Conservation (phyloP, 306 rosid genomes). For the Cucurbita maxima region DNA sequence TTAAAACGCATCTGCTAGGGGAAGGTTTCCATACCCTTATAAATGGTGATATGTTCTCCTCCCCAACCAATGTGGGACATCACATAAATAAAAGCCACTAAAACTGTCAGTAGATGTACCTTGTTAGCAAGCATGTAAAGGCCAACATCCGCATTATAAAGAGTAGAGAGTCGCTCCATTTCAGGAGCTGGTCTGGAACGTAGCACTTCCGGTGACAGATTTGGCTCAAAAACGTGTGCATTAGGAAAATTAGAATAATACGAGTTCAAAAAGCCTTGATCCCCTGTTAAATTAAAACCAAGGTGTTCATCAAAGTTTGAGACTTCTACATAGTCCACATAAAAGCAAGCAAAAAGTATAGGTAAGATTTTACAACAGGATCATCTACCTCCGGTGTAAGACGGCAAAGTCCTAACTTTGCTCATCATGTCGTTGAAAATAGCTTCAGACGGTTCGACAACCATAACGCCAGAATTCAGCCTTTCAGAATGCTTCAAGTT, state of each 20-base stretch:
- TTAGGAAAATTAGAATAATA: slow-evolving; percentile 76
- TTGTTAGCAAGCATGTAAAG: slow-evolving; percentile 99
- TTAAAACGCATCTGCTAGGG: too few species aligned
- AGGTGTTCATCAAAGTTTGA: not conserved
- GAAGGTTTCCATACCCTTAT: too few species aligned
- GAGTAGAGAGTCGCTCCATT: slow-evolving; percentile 94
- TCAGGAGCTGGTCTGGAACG: slow-evolving; percentile 58
- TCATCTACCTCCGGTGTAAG: slow-evolving; percentile 81
- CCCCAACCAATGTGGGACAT: too few species aligned
- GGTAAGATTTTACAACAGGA: not conserved
- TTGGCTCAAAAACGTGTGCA: slow-evolving; percentile 88
- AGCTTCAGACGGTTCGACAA: slow-evolving; percentile 72
- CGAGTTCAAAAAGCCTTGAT: slow-evolving; percentile 95
- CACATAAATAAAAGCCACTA: not conserved
- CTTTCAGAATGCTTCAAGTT: slow-evolving; percentile 99
- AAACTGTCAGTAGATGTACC: slow-evolving; percentile 27
- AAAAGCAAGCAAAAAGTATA: not conserved
- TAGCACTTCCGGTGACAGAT: slow-evolving; percentile 30
- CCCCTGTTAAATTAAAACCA: slow-evolving; percentile 41
- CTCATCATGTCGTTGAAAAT: slow-evolving; percentile 84
- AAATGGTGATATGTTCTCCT: too few species aligned
- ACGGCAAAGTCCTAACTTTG: slow-evolving; percentile 50
- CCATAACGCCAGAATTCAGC: slow-evolving; percentile 97
- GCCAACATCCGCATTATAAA: slow-evolving; percentile 98
- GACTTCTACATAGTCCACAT: not conserved